Percentiles rank a stretch among this genome's conserved stretches.
Evolutionary conservation across 225 moss, liverwort and hornwort genomes (phyloP).

Genomic region (Asterella californica): DNA sequence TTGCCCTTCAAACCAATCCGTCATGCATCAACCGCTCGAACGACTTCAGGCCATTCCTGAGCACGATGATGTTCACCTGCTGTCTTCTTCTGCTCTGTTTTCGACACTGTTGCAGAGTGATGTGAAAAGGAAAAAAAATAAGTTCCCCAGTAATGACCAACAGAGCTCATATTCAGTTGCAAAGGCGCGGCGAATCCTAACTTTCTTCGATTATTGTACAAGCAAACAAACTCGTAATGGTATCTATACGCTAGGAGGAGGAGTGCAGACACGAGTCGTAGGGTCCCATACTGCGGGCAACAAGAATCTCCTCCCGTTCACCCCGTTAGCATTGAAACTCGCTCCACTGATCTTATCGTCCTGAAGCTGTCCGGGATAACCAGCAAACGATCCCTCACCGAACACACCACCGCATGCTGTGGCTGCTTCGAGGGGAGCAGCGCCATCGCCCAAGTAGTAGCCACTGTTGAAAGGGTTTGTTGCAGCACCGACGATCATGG

Average conservation of each 20-base stretch:
- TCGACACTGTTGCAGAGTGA: no score
- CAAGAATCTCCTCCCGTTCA: constrained; percentile 55
- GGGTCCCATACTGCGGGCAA: constrained; percentile 78
- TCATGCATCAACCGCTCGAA: background rate
- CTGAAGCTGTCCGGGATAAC: constrained; percentile 47
- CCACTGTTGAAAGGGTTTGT: constrained; percentile 79
- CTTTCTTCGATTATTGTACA: no score
- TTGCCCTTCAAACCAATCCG: background rate
- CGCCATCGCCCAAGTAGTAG: constrained; percentile 60
- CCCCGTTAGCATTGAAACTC: constrained; percentile 61
- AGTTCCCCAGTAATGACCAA: no score
- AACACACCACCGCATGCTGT: constrained; percentile 70
- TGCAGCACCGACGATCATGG: constrained; percentile 59
- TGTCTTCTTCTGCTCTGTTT: no score
- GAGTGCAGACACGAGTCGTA: constrained; percentile 35
- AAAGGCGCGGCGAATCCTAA: no score
- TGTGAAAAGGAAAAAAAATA: no score
- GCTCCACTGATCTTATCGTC: constrained; percentile 56
- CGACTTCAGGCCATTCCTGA: background rate
- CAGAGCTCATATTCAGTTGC: no score
- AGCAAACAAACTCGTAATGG: no score
- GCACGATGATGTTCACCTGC: background rate
- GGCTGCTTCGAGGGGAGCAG: constrained; percentile 62
- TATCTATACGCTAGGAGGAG: background rate
- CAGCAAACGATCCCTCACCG: constrained; percentile 62